A percentile compares a stretch with the other conserved stretches of the same genome.
These are phyloP conservation scores for Penicillium paxilli DNA, from an alignment of 495 filamentous ascomycete genomes.

Conservation along the genomic window DNA sequence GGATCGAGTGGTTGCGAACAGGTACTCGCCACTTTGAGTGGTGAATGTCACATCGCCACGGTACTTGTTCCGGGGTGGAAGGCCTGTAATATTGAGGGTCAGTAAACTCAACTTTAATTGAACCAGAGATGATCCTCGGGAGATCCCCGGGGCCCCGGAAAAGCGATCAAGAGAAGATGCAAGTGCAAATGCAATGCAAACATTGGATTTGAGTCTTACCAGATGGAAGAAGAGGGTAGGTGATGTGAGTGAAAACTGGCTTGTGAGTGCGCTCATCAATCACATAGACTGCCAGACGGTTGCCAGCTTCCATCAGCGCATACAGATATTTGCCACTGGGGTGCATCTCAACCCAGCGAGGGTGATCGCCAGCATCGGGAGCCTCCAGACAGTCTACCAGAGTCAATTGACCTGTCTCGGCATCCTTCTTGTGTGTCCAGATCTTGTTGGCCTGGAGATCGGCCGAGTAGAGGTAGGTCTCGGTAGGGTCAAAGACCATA, in stretches of 20 bases:
- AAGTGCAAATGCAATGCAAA: too few relatives aligned
- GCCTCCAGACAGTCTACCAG: conserved; percentile 69
- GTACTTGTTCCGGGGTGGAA: conserved; percentile 55
- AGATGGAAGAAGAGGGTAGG: conserved; percentile 74
- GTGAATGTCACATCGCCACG: conserved; percentile 76
- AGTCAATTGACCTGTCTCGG: conserved; percentile 59
- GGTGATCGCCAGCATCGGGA: conserved; percentile 70
- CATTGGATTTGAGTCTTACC: conserved; percentile 42
- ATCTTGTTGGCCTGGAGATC: conserved; percentile 83
- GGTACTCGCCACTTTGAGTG: conserved; percentile 62
- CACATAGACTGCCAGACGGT: conserved; percentile 75
- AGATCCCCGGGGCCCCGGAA: background rate
- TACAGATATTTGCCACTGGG: conserved; percentile 75
- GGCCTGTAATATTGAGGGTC: conserved; percentile 45
- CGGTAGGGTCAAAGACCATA: conserved; percentile 83
- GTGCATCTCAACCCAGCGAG: conserved; percentile 82
- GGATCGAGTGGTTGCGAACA: conserved; percentile 79
- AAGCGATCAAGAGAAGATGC: background rate
- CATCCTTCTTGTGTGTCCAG: conserved; percentile 78
- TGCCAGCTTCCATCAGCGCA: conserved; percentile 83
- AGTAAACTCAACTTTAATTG: background rate
- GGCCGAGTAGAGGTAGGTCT: conserved; percentile 83
- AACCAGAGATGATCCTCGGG: too few relatives aligned
- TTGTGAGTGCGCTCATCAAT: conserved; percentile 72
- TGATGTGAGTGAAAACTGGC: conserved; percentile 79